Conservation (phyloP, 768 basidiomycete genomes). For the Tremella yokohamensis region DNA sequence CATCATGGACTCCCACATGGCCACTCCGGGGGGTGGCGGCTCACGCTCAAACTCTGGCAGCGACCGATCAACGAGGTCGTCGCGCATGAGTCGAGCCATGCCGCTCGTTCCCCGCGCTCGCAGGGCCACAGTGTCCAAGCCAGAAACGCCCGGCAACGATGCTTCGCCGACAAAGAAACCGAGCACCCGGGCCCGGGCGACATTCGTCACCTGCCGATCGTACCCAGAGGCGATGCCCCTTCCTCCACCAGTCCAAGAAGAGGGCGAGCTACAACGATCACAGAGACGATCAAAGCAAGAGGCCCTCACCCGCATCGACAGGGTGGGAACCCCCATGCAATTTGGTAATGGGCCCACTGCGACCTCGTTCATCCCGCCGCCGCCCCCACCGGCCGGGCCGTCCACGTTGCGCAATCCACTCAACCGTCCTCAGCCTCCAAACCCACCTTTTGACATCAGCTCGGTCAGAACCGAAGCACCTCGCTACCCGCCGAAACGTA, state of each 20-base stretch:
- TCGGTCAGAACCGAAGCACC: conserved; percentile 40
- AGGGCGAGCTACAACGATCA: conserved; percentile 32
- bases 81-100: too few species aligned
- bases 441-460: conserved; percentile 38
- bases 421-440: conserved; percentile 24
- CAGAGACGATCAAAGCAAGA: conserved; percentile 44
- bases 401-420: conserved; percentile 39
- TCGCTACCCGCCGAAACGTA: conserved; percentile 35
- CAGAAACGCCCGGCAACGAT: too few species aligned
- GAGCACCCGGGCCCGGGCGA: conserved; percentile 9
- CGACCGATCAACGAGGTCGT: too few species aligned
- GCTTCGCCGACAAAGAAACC: too few species aligned
- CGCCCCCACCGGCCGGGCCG: conserved; percentile 22
- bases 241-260: conserved; percentile 16
- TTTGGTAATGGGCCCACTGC: conserved; percentile 20
- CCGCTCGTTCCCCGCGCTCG: too few species aligned
- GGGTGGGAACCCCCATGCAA: conserved; percentile 20
- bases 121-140: too few species aligned
- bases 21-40: too few species aligned
- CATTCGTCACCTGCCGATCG: conserved; percentile 30
- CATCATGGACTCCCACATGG: too few species aligned
- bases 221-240: conserved; percentile 34
- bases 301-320: conserved; percentile 40
- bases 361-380: conserved; percentile 32
- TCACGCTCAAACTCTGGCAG: too few species aligned